A percentile compares a stretch with the other conserved stretches of the same genome.
phyloP scores from a whole-genome alignment of 2,329 filamentous ascomycete species.

The Arthrobotrys musiformis region DNA sequence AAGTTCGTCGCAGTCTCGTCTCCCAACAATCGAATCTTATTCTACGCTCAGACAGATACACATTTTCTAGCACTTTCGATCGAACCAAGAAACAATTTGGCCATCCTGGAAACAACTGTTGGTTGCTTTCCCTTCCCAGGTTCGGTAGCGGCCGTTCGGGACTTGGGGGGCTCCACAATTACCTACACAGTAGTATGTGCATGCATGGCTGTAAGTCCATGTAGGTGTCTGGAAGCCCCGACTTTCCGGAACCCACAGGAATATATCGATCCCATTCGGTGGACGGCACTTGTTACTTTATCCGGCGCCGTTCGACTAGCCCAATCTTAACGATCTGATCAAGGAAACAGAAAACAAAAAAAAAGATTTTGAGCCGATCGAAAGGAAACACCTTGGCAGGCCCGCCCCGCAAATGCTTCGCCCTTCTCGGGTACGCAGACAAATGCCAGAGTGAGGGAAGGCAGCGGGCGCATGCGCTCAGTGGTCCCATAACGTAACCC shows the following conservation, averaged over 20 bases:
- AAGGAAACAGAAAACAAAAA: background rate
- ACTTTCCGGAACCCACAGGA: conserved; percentile 14
- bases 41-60: no score
- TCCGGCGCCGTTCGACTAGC: background rate
- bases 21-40: no score
- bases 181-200: no score
- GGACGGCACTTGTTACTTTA: background rate
- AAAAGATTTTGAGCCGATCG: background rate
- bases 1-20: no score
- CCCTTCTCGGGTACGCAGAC: conserved; percentile 27
- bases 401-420: conserved; percentile 26
- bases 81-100: conserved; percentile 19
- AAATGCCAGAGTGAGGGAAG: conserved; percentile 14
- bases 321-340: background rate
- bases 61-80: conserved; percentile 3
- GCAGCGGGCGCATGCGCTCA: background rate
- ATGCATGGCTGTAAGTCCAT: no score
- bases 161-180: conserved; percentile 1
- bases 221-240: conserved; percentile 5
- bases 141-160: conserved; percentile 3
- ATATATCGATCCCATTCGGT: background rate
- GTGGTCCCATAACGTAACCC: background rate
- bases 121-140: background rate
- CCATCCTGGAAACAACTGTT: conserved; percentile 10
- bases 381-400: conserved; percentile 13